phyloP scores from a whole-genome alignment of 768 basidiomycete genomes.

The Mycena haematopus region DNA sequence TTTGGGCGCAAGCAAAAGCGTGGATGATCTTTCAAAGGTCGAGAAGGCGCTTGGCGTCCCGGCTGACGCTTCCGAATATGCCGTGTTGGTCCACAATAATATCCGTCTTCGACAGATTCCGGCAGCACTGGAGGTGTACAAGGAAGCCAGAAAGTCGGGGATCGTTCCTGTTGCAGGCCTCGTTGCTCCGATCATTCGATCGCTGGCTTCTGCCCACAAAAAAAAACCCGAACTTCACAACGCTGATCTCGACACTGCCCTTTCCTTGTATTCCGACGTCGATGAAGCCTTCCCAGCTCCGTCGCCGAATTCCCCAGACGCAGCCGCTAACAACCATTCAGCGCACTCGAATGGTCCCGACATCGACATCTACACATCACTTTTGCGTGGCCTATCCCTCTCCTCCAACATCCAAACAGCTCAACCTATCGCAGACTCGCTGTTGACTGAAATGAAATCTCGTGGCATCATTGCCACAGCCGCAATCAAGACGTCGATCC shows the following conservation, averaged over 20 bases:
- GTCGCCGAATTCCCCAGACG: constrained; percentile 30
- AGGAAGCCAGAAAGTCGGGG: constrained; percentile 48
- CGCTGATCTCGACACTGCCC: constrained; percentile 54
- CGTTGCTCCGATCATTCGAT: constrained; percentile 60
- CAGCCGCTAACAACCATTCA: constrained; percentile 30
- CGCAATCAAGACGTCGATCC: constrained; percentile 55
- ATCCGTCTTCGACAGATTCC: constrained; percentile 44
- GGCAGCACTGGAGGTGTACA: constrained; percentile 58
- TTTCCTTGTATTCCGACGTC: constrained; percentile 60
- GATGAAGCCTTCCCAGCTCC: constrained; percentile 39
- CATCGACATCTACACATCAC: constrained; percentile 57
- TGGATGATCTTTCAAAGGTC: constrained; percentile 50
- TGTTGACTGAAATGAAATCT: constrained; percentile 72
- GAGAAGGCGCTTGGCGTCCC: constrained; percentile 48
- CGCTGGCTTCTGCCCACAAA: constrained; percentile 49
- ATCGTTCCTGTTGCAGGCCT: constrained; percentile 56
- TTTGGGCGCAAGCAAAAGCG: constrained; percentile 46
- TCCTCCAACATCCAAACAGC: constrained; percentile 55
- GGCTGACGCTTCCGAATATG: constrained; percentile 56
- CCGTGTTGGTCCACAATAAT: constrained; percentile 59
- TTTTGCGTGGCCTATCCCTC: constrained; percentile 56
- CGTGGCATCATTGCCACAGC: constrained; percentile 54
- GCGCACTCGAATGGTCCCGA: constrained; percentile 53
- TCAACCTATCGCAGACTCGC: constrained; percentile 49
- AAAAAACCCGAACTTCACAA: constrained; percentile 42